Percentiles rank a stretch among this genome's conserved stretches.
These are phyloP conservation scores for Chrysoporthe puriensis DNA, from an alignment of 2,329 filamentous ascomycete species.

Conservation along the genomic window DNA sequence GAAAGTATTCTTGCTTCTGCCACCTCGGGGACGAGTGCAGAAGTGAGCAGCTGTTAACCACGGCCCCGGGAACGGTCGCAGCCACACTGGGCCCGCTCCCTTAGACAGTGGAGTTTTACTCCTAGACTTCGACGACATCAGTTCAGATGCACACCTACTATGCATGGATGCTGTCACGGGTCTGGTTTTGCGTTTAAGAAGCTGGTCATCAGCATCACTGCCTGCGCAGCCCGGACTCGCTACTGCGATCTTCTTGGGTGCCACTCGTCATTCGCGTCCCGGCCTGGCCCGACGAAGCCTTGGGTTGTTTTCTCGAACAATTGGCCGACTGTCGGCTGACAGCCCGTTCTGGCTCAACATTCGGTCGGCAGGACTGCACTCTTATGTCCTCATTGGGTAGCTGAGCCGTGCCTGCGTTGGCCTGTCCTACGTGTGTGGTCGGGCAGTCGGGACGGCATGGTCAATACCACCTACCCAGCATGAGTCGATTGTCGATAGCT, in stretches of 20 bases:
- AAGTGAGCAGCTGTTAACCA: not conserved
- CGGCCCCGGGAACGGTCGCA: not conserved
- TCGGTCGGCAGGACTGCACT: not conserved
- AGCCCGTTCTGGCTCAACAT: not conserved
- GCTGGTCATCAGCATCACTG: no score
- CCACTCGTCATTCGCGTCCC: not conserved
- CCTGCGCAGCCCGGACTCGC: no score
- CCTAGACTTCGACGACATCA: not conserved
- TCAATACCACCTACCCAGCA: conserved; percentile 2
- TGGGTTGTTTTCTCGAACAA: not conserved
- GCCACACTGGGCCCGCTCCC: not conserved
- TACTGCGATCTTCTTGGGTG: not conserved
- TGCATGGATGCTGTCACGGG: no score
- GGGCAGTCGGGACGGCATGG: not conserved
- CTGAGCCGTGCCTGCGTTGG: not conserved
- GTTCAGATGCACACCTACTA: no score
- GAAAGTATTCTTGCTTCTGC: not conserved
- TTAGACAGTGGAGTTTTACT: not conserved
- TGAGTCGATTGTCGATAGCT: not conserved
- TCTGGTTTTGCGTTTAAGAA: no score
- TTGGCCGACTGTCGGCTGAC: not conserved
- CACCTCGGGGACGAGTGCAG: not conserved
- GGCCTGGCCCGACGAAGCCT: not conserved
- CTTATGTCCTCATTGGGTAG: not conserved
- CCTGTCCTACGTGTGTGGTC: not conserved